Percentiles rank a stretch among this genome's conserved stretches.
phyloP scores from a whole-genome alignment of 2,329 filamentous ascomycete species.

The Colletotrichum tamarilloi region DNA sequence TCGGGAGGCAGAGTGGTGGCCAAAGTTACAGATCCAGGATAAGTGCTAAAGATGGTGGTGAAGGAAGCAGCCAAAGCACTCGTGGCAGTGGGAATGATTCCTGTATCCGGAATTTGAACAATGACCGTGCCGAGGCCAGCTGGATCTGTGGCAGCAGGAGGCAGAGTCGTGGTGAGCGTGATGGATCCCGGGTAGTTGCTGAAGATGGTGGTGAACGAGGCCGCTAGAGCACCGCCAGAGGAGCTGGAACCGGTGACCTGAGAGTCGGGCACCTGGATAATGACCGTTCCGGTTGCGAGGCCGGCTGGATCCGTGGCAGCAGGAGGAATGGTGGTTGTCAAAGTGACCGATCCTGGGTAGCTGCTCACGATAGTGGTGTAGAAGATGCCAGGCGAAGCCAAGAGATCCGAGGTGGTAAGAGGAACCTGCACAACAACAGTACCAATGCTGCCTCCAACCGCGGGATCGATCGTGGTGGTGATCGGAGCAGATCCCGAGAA shows the following conservation, averaged over 20 bases:
- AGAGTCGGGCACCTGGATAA: conserved; percentile 11
- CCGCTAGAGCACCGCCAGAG: neutral
- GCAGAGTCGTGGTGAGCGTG: neutral
- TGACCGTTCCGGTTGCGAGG: neutral
- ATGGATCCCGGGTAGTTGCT: neutral
- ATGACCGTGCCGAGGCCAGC: neutral
- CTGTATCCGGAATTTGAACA: neutral
- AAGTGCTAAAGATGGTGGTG: conserved; percentile 6
- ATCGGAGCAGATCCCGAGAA: neutral
- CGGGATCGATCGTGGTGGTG: neutral
- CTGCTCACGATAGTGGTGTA: conserved; percentile 9
- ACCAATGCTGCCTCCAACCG: neutral
- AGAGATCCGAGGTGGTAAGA: neutral
- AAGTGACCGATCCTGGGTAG: conserved; percentile 11
- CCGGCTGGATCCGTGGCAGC: neutral
- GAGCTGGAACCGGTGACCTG: neutral
- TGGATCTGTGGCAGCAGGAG: neutral
- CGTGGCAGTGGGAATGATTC: neutral
- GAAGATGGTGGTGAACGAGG: neutral
- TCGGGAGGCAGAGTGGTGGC: conserved; percentile 6
- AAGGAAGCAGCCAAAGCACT: neutral
- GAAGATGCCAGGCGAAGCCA: neutral
- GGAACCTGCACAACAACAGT: neutral
- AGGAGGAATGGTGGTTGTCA: conserved; percentile 5
- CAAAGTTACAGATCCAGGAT: conserved; percentile 4